phyloP scores from a whole-genome alignment of 371 early-diverging fungal genomes.

The Amoeboaphelidium occidentale region DNA sequence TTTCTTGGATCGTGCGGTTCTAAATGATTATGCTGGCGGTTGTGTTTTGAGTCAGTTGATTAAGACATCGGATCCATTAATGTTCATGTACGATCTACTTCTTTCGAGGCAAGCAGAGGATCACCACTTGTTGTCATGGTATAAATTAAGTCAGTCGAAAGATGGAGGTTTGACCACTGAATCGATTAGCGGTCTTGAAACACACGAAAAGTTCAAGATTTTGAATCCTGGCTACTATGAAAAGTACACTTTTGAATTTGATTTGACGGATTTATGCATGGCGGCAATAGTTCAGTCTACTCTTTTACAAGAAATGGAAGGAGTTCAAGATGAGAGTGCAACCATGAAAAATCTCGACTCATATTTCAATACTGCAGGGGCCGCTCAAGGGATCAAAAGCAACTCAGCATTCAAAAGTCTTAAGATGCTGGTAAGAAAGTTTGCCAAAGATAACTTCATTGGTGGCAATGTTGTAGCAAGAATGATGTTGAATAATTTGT shows the following conservation, averaged over 20 bases:
- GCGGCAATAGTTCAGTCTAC: conserved; percentile 45
- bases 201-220: conserved; percentile 43
- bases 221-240: conserved; percentile 60
- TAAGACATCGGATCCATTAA: conserved; percentile 7
- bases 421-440: conserved; percentile 44
- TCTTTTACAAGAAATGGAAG: conserved; percentile 49
- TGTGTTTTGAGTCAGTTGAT: too few relatives aligned
- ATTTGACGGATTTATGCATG: conserved; percentile 49
- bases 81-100: conserved; percentile 8
- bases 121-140: conserved; percentile 20
- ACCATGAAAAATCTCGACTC: conserved; percentile 1
- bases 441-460: conserved; percentile 10
- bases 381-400: background rate
- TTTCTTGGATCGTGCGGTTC: too few relatives aligned
- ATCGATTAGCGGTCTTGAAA: conserved; percentile 52
- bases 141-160: conserved; percentile 25
- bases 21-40: too few relatives aligned
- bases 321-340: conserved; percentile 16
- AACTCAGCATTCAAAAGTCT: conserved; percentile 38
- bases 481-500: conserved; percentile 48
- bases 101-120: conserved; percentile 2
- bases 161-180: conserved; percentile 12
- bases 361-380: background rate
- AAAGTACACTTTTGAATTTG: conserved; percentile 56
- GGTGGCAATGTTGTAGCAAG: conserved; percentile 26